A percentile compares a stretch with the other conserved stretches of the same genome.
These are phyloP conservation scores for Penicillium nucicola DNA, from an alignment of 495 filamentous ascomycete genomes.

Conservation along the genomic window DNA sequence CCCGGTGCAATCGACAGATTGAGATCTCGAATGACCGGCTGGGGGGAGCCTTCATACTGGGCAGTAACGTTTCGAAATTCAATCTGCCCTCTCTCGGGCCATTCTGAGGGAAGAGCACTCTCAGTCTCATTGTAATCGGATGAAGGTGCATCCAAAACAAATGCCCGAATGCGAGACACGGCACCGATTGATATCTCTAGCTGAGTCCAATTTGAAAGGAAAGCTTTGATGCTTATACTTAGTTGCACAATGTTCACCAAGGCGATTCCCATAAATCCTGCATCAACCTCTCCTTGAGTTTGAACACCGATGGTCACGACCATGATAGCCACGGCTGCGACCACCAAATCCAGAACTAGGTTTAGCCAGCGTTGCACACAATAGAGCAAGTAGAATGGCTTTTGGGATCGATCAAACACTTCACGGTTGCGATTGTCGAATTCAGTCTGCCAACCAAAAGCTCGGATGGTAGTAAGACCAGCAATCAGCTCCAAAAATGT, in stretches of 20 bases:
- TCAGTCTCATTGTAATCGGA: no score
- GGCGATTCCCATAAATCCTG: conserved; percentile 12
- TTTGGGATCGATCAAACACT: conserved; percentile 36
- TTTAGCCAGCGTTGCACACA: conserved; percentile 43
- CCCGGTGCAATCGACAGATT: conserved; percentile 15
- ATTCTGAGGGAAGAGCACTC: conserved; percentile 3
- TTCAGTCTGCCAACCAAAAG: conserved; percentile 40
- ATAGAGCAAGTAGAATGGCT: conserved; percentile 42
- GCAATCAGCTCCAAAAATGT: conserved; percentile 45
- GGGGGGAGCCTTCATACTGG: conserved; percentile 15
- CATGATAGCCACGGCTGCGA: conserved; percentile 29
- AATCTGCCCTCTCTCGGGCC: conserved; percentile 25
- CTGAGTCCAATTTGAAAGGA: conserved; percentile 10
- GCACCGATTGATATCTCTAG: conserved; percentile 22
- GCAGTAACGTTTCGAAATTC: conserved; percentile 27
- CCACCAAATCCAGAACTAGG: conserved; percentile 39
- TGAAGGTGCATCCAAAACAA: conserved; percentile 2
- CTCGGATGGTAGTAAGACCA: conserved; percentile 47
- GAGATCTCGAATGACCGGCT: conserved; percentile 24
- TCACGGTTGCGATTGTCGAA: conserved; percentile 19
- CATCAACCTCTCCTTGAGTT: conserved; percentile 5
- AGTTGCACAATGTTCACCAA: conserved; percentile 13
- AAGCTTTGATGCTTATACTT: neutral
- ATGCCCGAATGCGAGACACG: conserved; percentile 10
- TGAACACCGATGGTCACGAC: conserved; percentile 5